phyloP scores from a whole-genome alignment of 225 moss, liverwort and hornwort species.

The Pleurozium schreberi region DNA sequence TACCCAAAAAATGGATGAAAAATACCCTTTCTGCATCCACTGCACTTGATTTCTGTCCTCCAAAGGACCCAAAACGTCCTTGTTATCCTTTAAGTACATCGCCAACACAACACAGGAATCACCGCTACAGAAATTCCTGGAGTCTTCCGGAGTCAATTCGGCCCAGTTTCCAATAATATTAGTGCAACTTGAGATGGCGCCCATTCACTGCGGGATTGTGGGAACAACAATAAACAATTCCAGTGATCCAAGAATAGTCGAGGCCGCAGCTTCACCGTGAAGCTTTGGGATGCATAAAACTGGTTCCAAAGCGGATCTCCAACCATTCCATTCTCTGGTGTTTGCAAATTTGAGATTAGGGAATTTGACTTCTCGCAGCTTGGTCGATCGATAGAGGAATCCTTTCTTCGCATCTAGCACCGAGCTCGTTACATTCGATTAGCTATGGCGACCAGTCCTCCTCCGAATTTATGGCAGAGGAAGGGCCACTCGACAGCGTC shows the following conservation, averaged over 20 bases:
- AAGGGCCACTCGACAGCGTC: neutral
- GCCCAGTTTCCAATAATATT: neutral
- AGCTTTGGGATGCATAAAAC: neutral
- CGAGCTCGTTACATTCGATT: neutral
- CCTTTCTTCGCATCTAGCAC: neutral
- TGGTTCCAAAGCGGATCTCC: neutral
- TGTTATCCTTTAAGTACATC: too few species aligned
- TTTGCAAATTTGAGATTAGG: neutral
- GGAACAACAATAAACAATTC: neutral
- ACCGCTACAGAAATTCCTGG: neutral
- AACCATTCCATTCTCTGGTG: too few species aligned
- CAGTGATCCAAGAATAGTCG: neutral
- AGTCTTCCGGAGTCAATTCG: neutral
- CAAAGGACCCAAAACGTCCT: too few species aligned
- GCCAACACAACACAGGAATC: neutral
- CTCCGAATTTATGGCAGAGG: neutral
- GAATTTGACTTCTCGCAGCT: neutral
- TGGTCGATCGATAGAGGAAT: neutral
- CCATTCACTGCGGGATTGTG: neutral
- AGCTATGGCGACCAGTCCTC: neutral
- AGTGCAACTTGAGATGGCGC: neutral
- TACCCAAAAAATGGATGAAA: too few species aligned
- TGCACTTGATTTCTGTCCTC: too few species aligned
- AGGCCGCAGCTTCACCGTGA: neutral
- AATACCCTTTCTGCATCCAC: too few species aligned